Evolutionary conservation across 257 asterid species (phyloP), one percentile per base, ranked within the genome.

Genomic region (Sherardia arvensis): DNA sequence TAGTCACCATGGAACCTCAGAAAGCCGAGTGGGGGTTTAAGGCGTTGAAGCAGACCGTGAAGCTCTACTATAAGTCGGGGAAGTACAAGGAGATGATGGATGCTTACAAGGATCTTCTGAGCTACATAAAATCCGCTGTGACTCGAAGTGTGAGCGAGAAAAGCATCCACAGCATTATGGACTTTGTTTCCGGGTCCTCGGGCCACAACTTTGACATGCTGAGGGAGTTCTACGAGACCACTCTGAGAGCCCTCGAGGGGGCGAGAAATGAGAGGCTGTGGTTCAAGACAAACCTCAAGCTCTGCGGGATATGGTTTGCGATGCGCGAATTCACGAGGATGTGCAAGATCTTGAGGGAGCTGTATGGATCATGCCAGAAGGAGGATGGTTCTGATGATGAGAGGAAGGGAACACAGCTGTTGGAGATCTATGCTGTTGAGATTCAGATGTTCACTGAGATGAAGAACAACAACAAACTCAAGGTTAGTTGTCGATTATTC

Each of bases 191-290:
- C 59, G 95, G 95, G 69, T 89, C 97, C 60, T 95, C 99, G 40
- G 57, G 99, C 65, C 99, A 89, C 80, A 92, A 92, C 81, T 87
- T 92, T 68, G 54, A 81, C 68, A 84, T 92, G 36, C 79, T 92
- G 71, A 94, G 85, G 71, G 95, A 92, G 77, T 92, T 92, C 71
- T 92, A 92, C 73, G 91, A 89, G 75, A 87, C 97, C 68, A 92
- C 99, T 23, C 74, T 92, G 73, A 89, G 74, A 79, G 91, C 94
- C 53, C 99, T 92, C 70, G 96, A 92, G 84, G 99, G 87, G 87
- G 95, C 99, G 47, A 92, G 87, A 79, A 92, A 92, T 58, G 99
- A 92, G 99, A 87, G 99, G 66, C 81, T 92, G n/a, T 92, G 99
- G 99, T 92, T 92, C 82, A 92, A 92, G 83, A 89, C 99, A 29